Conservation (phyloP, 768 basidiomycete species). For the Candolleomyces efflorescens region DNA sequence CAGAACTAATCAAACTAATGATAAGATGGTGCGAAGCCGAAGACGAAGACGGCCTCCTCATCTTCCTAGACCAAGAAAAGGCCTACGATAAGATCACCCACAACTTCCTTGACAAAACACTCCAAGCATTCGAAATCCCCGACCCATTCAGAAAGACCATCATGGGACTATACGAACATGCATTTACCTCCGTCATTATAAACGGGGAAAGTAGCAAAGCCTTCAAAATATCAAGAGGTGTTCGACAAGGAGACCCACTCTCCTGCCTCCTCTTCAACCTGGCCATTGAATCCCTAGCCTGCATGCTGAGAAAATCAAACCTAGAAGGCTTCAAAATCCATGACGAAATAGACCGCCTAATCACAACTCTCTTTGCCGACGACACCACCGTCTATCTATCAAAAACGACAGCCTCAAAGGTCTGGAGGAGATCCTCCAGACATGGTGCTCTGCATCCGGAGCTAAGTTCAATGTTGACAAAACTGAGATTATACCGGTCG, state of each 20-base stretch:
- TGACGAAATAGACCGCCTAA: neutral
- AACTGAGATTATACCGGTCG: constrained; percentile 36
- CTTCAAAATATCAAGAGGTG: constrained; percentile 24
- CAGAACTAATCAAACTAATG: constrained; percentile 21
- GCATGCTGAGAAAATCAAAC: constrained; percentile 22
- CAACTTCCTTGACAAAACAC: constrained; percentile 17
- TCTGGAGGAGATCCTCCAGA: constrained; percentile 22
- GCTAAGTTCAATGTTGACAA: constrained; percentile 40
- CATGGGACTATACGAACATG: constrained; percentile 21
- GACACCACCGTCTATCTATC: constrained; percentile 35
- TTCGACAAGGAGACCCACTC: constrained; percentile 33
- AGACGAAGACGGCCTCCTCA: constrained; percentile 20
- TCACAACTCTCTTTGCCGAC: constrained; percentile 33
- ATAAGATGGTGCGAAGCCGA: constrained; percentile 16
- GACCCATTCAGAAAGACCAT: neutral
- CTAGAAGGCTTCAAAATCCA: constrained; percentile 17
- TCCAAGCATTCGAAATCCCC: neutral
- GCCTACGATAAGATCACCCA: constrained; percentile 32
- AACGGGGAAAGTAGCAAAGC: constrained; percentile 24
- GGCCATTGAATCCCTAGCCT: constrained; percentile 36
- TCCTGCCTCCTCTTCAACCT: constrained; percentile 33
- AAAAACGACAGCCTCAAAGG: constrained; percentile 19
- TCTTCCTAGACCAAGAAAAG: constrained; percentile 33
- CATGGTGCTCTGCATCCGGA: constrained; percentile 36
- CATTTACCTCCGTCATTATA: constrained; percentile 26